Evolutionary conservation across 1,284 basidiomycete species (phyloP), one percentile per base, ranked within the genome.

Genomic region (Papiliotrema nemorosa): DNA sequence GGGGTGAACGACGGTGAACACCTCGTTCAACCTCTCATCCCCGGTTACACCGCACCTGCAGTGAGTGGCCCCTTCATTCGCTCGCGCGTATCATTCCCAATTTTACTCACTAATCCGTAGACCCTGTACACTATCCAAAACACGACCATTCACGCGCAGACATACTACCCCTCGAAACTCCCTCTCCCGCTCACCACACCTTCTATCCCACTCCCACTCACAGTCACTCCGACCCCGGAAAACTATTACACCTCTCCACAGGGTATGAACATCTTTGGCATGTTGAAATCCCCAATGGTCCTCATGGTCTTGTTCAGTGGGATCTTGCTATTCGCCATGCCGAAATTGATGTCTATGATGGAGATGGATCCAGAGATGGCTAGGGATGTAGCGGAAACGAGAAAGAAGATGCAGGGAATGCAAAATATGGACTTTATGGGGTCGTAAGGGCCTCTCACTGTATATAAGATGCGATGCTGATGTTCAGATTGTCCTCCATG

Each of bases 271-370:
- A 60, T 90, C 24, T 52, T 88, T 48, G 82, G 78, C 42, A 87
- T 91, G 85, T 77, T 92, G 64, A 84, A 86, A 62, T 90, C 82
- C 67, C 89, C 89, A 2, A 90, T 92, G 89, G 85, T 89, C 75
- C 75, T 92, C 52, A 82, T 91, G 76, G 87, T 89, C 85, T 76
- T 85, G 18, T 77, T 81, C 58, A 84, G 79, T 38, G 88, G 80
- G 26, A 74, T 76, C 29, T 82, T 90, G 81, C 81, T 88, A 73
- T 73, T 88, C 20, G 81, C 78, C n/a, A 82, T 85, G 80, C 89
- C 89, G 2, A 89, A 87, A 68, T 69, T 91, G 54, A 85, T 86
- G 78, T 88, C 89, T 57, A 55, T 80, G 64, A 57, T 73, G 52
- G 67, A 85, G 51, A 69, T 88, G 73, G 88, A 91, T 63, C 86